Conservation (phyloP, 2,329 filamentous ascomycete genomes). For the Neopestalotiopsis sp. region DNA sequence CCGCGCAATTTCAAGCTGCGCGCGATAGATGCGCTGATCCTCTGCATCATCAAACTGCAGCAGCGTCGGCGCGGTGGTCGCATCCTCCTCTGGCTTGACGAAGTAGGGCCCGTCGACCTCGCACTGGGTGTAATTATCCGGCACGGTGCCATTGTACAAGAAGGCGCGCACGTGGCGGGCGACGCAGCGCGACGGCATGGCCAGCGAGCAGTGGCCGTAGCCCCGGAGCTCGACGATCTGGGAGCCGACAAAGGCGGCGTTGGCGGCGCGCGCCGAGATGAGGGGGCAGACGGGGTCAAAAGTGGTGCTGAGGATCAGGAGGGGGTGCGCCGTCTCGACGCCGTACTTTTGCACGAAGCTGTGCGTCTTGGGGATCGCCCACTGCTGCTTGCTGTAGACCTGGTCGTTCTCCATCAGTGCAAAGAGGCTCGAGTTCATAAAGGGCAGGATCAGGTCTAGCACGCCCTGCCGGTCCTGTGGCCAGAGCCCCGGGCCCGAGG, state of each 20-base stretch:
- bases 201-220: constrained; percentile 48
- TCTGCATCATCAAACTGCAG: constrained; percentile 23
- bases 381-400: constrained; percentile 37
- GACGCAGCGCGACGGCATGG: constrained; percentile 42
- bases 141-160: constrained; percentile 43
- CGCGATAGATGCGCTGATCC: constrained; percentile 23
- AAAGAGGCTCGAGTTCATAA: constrained; percentile 39
- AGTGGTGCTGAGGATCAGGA: constrained; percentile 60
- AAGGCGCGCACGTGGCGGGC: constrained; percentile 41
- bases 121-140: constrained; percentile 39
- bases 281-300: constrained; percentile 63
- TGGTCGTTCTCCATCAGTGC: constrained; percentile 28
- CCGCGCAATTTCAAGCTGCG: constrained; percentile 22
- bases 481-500: constrained; percentile 37
- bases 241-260: constrained; percentile 40
- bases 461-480: constrained; percentile 37
- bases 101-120: constrained; percentile 46
- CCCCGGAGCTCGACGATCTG: constrained; percentile 45
- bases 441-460: constrained; percentile 39
- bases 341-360: constrained; percentile 30
- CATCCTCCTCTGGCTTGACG: constrained; percentile 31
- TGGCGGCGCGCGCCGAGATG: constrained; percentile 41
- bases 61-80: constrained; percentile 10
- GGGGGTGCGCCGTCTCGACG: constrained; percentile 51
- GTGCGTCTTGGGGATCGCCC: constrained; percentile 35